A percentile compares a stretch with the other conserved stretches of the same genome.
Evolutionary conservation across 805 yeast genomes (phyloP).

Genomic region (Candida nanaspora): DNA sequence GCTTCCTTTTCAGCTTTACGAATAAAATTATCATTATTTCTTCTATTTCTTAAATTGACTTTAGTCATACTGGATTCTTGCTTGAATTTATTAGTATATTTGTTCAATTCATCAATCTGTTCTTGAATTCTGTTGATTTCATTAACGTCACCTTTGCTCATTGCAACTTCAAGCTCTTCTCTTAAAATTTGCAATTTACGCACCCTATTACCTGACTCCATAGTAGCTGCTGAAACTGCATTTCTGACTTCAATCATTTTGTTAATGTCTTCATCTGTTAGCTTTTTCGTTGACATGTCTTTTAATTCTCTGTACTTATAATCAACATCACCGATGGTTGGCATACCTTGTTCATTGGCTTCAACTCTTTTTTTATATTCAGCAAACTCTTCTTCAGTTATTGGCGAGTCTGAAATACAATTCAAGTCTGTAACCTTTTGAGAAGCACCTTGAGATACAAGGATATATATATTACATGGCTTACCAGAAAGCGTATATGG

Average conservation of each 20-base stretch:
- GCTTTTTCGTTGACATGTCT: conserved; percentile 53
- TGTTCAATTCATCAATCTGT: conserved; percentile 32
- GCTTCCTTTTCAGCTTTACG: conserved; percentile 73
- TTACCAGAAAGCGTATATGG: conserved; percentile 35
- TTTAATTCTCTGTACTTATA: conserved; percentile 57
- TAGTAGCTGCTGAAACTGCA: conserved; percentile 42
- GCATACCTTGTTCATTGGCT: conserved; percentile 49
- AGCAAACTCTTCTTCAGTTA: conserved; percentile 65
- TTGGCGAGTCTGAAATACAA: conserved; percentile 70
- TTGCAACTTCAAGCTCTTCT: conserved; percentile 72
- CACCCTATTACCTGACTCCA: conserved; percentile 69
- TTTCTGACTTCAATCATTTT: conserved; percentile 71
- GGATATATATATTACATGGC: conserved; percentile 46
- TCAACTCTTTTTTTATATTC: conserved; percentile 57
- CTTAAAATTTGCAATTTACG: conserved; percentile 62
- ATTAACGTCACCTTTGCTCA: conserved; percentile 44
- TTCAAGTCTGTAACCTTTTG: conserved; percentile 72
- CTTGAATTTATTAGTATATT: conserved; percentile 25
- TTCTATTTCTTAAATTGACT: conserved; percentile 81
- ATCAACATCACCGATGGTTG: conserved; percentile 57
- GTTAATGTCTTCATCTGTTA: conserved; percentile 70
- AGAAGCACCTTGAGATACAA: conserved; percentile 76
- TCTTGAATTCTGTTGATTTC: conserved; percentile 39
- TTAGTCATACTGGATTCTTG: conserved; percentile 48
- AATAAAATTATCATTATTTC: conserved; percentile 66